Evolutionary conservation across 176 grass and related monocot genomes (phyloP), one percentile per base, ranked within the genome.

Genomic region (maize (Zea mays)): DNA sequence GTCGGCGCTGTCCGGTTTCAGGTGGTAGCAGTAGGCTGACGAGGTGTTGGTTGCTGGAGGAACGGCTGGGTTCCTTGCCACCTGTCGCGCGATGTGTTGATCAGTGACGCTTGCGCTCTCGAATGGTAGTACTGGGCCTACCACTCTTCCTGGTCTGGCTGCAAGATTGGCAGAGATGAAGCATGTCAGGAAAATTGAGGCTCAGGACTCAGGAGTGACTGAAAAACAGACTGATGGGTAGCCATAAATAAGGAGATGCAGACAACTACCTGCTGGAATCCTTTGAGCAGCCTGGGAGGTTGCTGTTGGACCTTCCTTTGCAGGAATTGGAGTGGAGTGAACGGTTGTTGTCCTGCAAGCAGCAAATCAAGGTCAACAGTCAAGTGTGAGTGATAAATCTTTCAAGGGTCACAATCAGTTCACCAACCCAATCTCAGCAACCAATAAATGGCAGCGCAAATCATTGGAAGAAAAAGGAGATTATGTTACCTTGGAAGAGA

Each of bases 401-500:
- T 56, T 75, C 21, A 83, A 82, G 27, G 27, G 27, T 27, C 27
- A 27, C 27, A 27, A 27, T 27, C 27, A 27, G 27, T 27, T 27
- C 27, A 27, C 27, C 27, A 27, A 42, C 11, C 37, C 10, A 66
- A 38, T 59, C 61, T 63, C 44, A 65, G 50, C n/a, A 85, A 72
- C 9, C 16, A 27, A 27, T 27, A 27, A 27, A 27, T 27, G 27
- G 27, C 27, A 27, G 27, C 27, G 27, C 27, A 27, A 27, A 27
- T 27, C 27, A 27, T 27, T 27, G 27, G 27, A 27, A 27, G 8
- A 4, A 5, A 50, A 52, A 64, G 15, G 79, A 46, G 2, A 27
- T 76, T 13, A 73, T 78, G 19, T 37, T 89, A 99, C 96, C 96
- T 93, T n/a, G 96, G 96, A 10, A 99, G 96, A 93, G 96, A 99